A percentile compares a stretch with the other conserved stretches of the same genome.
Evolutionary conservation across 2,329 filamentous ascomycete species (phyloP).

Genomic region (Hypoxylon rubiginosum): DNA sequence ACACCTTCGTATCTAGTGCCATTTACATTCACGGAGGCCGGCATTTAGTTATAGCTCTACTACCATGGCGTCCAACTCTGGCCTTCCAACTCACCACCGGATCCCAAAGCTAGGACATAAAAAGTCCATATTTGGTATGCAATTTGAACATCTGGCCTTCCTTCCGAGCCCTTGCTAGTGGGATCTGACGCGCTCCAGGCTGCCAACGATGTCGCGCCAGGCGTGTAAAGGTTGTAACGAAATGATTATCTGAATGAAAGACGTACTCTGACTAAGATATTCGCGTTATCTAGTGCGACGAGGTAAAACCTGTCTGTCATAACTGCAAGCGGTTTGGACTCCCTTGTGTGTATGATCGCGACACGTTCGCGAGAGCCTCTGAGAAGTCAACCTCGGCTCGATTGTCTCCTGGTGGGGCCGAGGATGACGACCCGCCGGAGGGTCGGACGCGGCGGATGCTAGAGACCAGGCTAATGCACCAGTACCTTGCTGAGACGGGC

Average conservation of each 20-base stretch:
- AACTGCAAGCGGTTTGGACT: slow-evolving; percentile 39
- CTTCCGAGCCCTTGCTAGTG: background rate
- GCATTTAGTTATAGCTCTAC: background rate
- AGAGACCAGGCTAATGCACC: slow-evolving; percentile 38
- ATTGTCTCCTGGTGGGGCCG: background rate
- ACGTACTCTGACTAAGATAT: background rate
- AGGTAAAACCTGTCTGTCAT: slow-evolving; percentile 39
- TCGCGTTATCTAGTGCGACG: slow-evolving; percentile 35
- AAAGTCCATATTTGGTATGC: slow-evolving; percentile 43
- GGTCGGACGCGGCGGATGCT: slow-evolving; percentile 29
- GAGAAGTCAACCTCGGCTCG: slow-evolving; percentile 10
- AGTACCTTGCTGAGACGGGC: slow-evolving; percentile 37
- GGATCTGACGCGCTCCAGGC: slow-evolving; percentile 28
- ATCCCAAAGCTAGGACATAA: slow-evolving; percentile 41
- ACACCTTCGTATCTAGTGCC: background rate
- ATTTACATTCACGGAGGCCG: background rate
- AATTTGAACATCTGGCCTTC: background rate
- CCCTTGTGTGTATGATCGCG: slow-evolving; percentile 43
- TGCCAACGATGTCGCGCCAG: slow-evolving; percentile 41
- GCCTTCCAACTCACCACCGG: slow-evolving; percentile 2
- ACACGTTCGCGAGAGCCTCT: slow-evolving; percentile 15
- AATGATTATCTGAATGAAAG: background rate
- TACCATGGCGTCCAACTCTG: slow-evolving; percentile 21
- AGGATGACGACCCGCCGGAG: slow-evolving; percentile 36
- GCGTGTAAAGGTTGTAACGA: slow-evolving; percentile 38